phyloP scores from a whole-genome alignment of 805 yeast genomes.

The Pichia pseudocactophila region DNA sequence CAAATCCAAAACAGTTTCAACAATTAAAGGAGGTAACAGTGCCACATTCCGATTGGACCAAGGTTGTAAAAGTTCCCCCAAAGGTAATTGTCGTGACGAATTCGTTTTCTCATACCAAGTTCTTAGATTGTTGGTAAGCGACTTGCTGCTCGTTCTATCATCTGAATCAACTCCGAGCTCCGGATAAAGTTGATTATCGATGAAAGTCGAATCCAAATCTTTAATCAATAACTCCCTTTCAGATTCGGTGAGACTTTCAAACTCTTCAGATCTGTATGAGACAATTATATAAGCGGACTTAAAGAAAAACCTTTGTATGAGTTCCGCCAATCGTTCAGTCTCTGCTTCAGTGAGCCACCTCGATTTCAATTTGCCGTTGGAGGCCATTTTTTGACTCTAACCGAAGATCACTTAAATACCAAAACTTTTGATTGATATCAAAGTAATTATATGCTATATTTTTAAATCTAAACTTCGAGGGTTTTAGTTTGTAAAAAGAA shows the following conservation, averaged over 20 bases:
- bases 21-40: constrained; percentile 68
- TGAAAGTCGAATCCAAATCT: no score
- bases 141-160: neutral
- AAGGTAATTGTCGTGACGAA: no score
- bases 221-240: no score
- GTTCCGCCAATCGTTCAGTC: constrained; percentile 26
- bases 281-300: constrained; percentile 50
- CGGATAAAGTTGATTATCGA: no score
- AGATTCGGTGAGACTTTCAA: neutral
- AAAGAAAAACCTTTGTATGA: constrained; percentile 49
- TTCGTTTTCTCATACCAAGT: constrained; percentile 53
- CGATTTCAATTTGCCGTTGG: constrained; percentile 5
- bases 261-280: constrained; percentile 14
- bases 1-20: constrained; percentile 55
- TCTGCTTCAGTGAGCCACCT: constrained; percentile 23
- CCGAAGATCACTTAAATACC: no score
- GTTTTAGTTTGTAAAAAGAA: neutral
- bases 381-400: constrained; percentile 1
- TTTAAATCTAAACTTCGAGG: no score
- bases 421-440: no score
- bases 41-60: constrained; percentile 47
- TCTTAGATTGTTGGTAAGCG: constrained; percentile 28
- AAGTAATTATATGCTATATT: no score
- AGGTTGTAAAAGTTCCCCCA: constrained; percentile 22
- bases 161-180: neutral